phyloP scores from a whole-genome alignment of 768 basidiomycete species.

The Stropharia rugosoannulata region DNA sequence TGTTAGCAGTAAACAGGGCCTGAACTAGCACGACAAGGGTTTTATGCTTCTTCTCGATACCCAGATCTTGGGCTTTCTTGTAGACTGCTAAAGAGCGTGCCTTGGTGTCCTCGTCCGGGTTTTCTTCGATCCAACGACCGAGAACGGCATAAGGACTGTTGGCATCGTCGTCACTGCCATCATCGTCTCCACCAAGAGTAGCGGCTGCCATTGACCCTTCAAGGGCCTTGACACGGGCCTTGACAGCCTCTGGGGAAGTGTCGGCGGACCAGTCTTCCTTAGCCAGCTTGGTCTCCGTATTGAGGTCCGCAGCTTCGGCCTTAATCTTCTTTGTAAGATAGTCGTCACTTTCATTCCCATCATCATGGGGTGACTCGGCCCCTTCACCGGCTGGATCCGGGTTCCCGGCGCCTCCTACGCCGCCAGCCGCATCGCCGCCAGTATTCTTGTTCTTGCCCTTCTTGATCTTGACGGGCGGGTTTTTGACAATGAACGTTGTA shows the following conservation, averaged over 20 bases:
- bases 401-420: constrained; percentile 43
- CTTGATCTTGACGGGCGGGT: constrained; percentile 88
- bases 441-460: constrained; percentile 65
- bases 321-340: constrained; percentile 90
- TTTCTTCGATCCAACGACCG: constrained; percentile 83
- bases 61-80: constrained; percentile 88
- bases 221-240: constrained; percentile 73
- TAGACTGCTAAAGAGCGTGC: constrained; percentile 67
- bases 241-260: constrained; percentile 86
- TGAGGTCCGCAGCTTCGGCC: constrained; percentile 80
- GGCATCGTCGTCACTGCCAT: constrained; percentile 83
- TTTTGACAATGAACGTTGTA: constrained; percentile 94
- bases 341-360: constrained; percentile 81
- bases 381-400: constrained; percentile 31
- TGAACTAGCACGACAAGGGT: constrained; percentile 81
- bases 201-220: constrained; percentile 56
- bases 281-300: constrained; percentile 54
- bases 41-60: constrained; percentile 95
- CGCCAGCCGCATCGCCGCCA: constrained; percentile 47
- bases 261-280: constrained; percentile 92
- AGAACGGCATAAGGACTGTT: constrained; percentile 87
- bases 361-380: constrained; percentile 36
- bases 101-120: constrained; percentile 46
- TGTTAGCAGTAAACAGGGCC: constrained; percentile 75
- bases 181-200: constrained; percentile 73